A percentile compares a stretch with the other conserved stretches of the same genome.
phyloP scores from a whole-genome alignment of 192 early-diverging fungal genomes.

The Spizellomyces sp. region DNA sequence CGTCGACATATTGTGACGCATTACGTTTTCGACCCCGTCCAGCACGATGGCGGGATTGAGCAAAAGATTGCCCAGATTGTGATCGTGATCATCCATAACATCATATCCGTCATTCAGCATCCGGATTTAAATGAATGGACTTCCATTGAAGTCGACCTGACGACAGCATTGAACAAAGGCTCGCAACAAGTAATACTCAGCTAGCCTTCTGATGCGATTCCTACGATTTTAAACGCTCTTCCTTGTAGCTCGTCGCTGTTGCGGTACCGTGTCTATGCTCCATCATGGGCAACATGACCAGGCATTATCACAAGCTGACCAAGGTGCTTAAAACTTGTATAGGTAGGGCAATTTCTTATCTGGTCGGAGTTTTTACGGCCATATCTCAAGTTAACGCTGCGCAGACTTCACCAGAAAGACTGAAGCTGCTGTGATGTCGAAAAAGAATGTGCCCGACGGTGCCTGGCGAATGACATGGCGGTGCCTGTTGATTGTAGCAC shows the following conservation, averaged over 20 bases:
- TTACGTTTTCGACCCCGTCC: too few species aligned
- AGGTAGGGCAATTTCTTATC: slow-evolving; percentile 3
- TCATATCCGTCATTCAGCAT: slow-evolving; percentile 10
- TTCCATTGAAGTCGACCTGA: slow-evolving; percentile 63
- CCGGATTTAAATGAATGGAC: slow-evolving; percentile 48
- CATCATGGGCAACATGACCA: slow-evolving; percentile 57
- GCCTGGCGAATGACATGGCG: slow-evolving; percentile 43
- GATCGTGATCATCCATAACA: slow-evolving; percentile 6
- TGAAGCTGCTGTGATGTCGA: slow-evolving; percentile 11
- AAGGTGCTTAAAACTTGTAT: slow-evolving; percentile 32
- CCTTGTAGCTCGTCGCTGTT: slow-evolving; percentile 55
- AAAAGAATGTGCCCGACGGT: slow-evolving; percentile 14
- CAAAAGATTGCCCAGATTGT: too few species aligned
- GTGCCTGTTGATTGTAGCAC: slow-evolving; percentile 72
- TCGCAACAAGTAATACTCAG: slow-evolving; percentile 16
- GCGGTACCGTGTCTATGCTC: slow-evolving; percentile 75
- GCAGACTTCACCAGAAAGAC: slow-evolving; percentile 14
- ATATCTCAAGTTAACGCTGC: neutral
- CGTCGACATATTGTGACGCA: too few species aligned
- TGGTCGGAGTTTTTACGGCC: neutral
- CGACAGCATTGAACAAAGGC: slow-evolving; percentile 8
- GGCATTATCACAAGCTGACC: slow-evolving; percentile 36
- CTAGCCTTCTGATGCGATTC: neutral
- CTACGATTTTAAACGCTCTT: neutral
- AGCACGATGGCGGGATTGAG: too few species aligned